Conservation (phyloP, 2,329 filamentous ascomycete genomes). For the Fusarium pininemorale region DNA sequence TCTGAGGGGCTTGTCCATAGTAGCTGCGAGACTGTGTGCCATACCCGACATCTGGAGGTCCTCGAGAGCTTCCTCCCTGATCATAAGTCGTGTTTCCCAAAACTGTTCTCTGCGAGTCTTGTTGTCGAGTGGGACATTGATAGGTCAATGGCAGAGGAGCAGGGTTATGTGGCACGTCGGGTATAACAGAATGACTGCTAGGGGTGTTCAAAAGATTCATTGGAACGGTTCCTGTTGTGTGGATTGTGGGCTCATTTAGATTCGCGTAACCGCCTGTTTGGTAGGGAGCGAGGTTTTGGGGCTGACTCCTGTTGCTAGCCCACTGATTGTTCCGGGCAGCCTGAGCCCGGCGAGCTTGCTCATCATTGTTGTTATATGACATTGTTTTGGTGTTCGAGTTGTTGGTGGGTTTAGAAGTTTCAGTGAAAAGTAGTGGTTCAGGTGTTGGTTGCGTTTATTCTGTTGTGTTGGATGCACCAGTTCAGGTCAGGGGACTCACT, state of each 20-base stretch:
- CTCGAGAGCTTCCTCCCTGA: not conserved
- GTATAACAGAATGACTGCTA: not conserved
- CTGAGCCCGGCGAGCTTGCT: not conserved
- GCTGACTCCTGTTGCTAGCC: not conserved
- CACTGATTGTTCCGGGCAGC: not conserved
- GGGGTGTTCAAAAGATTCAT: not conserved
- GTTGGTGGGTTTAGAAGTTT: fast-evolving
- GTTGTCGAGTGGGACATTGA: not conserved
- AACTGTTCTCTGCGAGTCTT: not conserved
- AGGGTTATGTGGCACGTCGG: not conserved
- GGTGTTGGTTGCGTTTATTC: too few species aligned
- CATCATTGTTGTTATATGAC: not conserved
- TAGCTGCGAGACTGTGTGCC: too few species aligned
- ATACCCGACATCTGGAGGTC: too few species aligned
- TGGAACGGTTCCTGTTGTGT: not conserved
- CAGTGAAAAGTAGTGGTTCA: fast-evolving
- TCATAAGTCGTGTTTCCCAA: fast-evolving
- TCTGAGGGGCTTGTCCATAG: too few species aligned
- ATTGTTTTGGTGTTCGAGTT: not conserved
- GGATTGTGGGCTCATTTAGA: not conserved
- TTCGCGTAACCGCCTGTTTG: not conserved
- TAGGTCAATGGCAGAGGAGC: too few species aligned
- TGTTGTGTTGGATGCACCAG: not conserved
- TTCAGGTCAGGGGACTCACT: not conserved
- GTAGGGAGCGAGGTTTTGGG: not conserved